phyloP scores from a whole-genome alignment of 106 monocot species.

The Apostasia ramifera region DNA sequence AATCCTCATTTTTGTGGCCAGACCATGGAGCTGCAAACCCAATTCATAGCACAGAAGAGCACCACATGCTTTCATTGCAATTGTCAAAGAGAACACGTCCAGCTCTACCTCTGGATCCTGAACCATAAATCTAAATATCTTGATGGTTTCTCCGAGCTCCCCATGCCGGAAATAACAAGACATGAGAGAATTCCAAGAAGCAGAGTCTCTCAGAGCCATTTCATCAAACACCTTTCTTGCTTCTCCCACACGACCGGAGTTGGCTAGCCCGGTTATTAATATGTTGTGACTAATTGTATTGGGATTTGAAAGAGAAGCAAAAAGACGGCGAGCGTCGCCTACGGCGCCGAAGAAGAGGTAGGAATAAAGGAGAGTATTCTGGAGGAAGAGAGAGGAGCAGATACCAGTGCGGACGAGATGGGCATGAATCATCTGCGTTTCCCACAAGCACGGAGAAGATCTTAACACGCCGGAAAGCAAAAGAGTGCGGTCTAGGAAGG shows the following conservation, averaged over 20 bases:
- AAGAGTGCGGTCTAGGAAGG: not conserved
- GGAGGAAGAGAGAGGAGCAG: constrained; percentile 52
- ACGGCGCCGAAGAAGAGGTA: constrained; percentile 42
- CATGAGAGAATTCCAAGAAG: constrained; percentile 79
- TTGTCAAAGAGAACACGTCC: constrained; percentile 43
- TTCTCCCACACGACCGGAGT: constrained; percentile 24
- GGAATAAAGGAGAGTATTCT: constrained; percentile 50
- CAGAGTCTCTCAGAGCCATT: constrained; percentile 58
- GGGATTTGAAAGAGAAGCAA: constrained; percentile 21
- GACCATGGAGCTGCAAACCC: constrained; percentile 52
- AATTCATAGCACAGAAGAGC: constrained; percentile 20
- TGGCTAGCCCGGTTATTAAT: constrained; percentile 52
- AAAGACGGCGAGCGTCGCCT: constrained; percentile 39
- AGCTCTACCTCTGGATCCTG: constrained; percentile 8
- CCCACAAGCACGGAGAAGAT: not conserved
- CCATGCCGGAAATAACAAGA: constrained; percentile 41
- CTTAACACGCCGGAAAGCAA: constrained; percentile 1
- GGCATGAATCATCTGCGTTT: constrained; percentile 13
- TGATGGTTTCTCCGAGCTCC: constrained; percentile 14
- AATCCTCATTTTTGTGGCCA: constrained; percentile 44
- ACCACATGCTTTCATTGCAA: constrained; percentile 65
- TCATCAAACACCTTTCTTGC: constrained; percentile 55
- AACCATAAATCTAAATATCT: constrained; percentile 46
- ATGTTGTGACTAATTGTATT: constrained; percentile 67
- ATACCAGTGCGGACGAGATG: constrained; percentile 36